These are phyloP conservation scores for Flaveria robusta DNA, from an alignment of 129 eudicot species.

Conservation along the genomic window DNA sequence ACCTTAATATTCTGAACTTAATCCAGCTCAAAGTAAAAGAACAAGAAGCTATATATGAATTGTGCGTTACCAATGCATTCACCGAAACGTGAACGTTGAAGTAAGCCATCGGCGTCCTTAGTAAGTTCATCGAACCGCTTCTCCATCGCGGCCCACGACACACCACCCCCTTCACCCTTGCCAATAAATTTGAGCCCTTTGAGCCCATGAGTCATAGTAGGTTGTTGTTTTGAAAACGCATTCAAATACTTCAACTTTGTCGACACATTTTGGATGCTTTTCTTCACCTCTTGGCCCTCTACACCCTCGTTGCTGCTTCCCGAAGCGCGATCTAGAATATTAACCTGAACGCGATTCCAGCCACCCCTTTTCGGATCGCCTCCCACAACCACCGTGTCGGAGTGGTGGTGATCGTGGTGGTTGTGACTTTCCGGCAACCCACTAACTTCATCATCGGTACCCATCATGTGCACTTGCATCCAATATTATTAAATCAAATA, in stretches of 20 bases:
- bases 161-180: slow-evolving; percentile 50
- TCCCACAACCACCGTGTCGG: too few relatives aligned
- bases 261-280: slow-evolving; percentile 53
- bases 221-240: slow-evolving; percentile 47
- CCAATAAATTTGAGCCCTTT: slow-evolving; percentile 65
- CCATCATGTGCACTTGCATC: slow-evolving; percentile 43
- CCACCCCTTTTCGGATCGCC: slow-evolving; percentile 33
- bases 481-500: slow-evolving; percentile 22
- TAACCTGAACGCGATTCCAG: slow-evolving; percentile 49
- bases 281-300: slow-evolving; percentile 56
- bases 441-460: slow-evolving; percentile 33
- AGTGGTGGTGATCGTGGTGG: too few relatives aligned
- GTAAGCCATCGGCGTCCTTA: slow-evolving; percentile 50
- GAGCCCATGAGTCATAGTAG: slow-evolving; percentile 50
- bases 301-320: slow-evolving; percentile 49
- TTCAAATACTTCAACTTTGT: slow-evolving; percentile 55
- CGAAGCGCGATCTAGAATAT: slow-evolving; percentile 35
- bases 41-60: too few relatives aligned
- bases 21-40: too few relatives aligned
- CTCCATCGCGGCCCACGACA: slow-evolving; percentile 55
- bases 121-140: slow-evolving; percentile 51
- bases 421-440: slow-evolving; percentile 38
- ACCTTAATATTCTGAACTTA: too few relatives aligned
- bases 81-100: slow-evolving; percentile 63
- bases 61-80: slow-evolving; percentile 66